Evolutionary conservation across 345 rosid genomes (phyloP).

Genomic region (Populus alba): DNA sequence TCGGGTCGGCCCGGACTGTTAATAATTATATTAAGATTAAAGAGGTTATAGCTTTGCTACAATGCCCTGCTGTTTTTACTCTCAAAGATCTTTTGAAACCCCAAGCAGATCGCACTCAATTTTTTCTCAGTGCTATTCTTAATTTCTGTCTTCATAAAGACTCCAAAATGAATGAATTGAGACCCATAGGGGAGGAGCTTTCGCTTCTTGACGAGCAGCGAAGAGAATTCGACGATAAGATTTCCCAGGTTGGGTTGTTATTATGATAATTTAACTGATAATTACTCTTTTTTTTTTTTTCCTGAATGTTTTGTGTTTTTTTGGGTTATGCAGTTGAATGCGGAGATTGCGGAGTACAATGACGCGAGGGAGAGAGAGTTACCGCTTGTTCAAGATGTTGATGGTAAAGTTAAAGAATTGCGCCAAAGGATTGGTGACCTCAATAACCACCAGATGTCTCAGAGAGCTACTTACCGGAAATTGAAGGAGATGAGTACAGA

Average conservation of each 20-base stretch:
- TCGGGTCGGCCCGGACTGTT: constrained; percentile 45
- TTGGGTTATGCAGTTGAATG: constrained; percentile 54
- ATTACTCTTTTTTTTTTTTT: constrained; percentile 6
- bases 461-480: constrained; percentile 50
- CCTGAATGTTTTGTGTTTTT: constrained; percentile 14
- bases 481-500: constrained; percentile 60
- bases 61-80: constrained; percentile 54
- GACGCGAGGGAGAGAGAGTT: constrained; percentile 64
- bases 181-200: constrained; percentile 54
- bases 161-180: constrained; percentile 61
- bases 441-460: constrained; percentile 71
- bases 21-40: constrained; percentile 47
- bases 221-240: constrained; percentile 59
- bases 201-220: constrained; percentile 63
- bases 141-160: constrained; percentile 76
- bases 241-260: constrained; percentile 53
- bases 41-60: constrained; percentile 38
- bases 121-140: constrained; percentile 69
- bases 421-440: constrained; percentile 57
- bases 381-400: constrained; percentile 70
- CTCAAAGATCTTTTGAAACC: constrained; percentile 72
- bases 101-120: constrained; percentile 56
- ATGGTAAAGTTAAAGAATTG: constrained; percentile 58
- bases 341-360: constrained; percentile 59
- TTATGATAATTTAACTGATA: background rate